Evolutionary conservation across 352 stramenopile species (phyloP).

Genomic region (Globisporangium cederbergense): DNA sequence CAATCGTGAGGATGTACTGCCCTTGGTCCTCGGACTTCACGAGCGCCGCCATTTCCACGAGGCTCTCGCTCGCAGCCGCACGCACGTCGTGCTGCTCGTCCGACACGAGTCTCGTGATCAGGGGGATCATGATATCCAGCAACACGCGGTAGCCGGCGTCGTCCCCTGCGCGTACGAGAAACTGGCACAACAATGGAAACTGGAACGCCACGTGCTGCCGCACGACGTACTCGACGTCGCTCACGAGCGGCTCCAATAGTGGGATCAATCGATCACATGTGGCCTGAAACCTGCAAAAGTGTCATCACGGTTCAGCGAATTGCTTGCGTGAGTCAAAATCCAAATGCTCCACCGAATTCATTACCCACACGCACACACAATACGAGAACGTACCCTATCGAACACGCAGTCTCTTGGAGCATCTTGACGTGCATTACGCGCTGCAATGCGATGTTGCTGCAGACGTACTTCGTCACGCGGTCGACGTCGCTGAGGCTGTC

Average conservation of each 20-base stretch:
- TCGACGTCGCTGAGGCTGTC: conserved; percentile 95
- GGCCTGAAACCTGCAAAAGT: conserved; percentile 52
- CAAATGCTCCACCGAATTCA: background rate
- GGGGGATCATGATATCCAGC: conserved; percentile 75
- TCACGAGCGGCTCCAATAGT: conserved; percentile 81
- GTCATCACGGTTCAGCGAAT: conserved; percentile 16
- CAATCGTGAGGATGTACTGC: conserved; percentile 90
- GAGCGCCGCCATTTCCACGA: conserved; percentile 84
- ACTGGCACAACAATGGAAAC: conserved; percentile 79
- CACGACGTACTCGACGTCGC: conserved; percentile 93
- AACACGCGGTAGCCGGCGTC: conserved; percentile 69
- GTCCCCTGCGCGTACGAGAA: conserved; percentile 42
- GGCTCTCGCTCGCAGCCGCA: conserved; percentile 76
- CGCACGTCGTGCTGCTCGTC: conserved; percentile 89
- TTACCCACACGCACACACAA: background rate
- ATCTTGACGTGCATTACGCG: conserved; percentile 97
- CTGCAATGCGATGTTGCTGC: conserved; percentile 95
- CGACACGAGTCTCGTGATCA: conserved; percentile 72
- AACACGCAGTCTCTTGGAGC: conserved; percentile 85
- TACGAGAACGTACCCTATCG: conserved; percentile 45
- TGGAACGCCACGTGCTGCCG: conserved; percentile 92
- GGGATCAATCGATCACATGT: conserved; percentile 88
- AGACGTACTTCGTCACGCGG: conserved; percentile 94
- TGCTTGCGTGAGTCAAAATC: background rate
- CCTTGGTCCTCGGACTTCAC: conserved; percentile 88